Base-by-base conservation (phyloP, 306 rosid species). In the Senna siamea region DNA sequence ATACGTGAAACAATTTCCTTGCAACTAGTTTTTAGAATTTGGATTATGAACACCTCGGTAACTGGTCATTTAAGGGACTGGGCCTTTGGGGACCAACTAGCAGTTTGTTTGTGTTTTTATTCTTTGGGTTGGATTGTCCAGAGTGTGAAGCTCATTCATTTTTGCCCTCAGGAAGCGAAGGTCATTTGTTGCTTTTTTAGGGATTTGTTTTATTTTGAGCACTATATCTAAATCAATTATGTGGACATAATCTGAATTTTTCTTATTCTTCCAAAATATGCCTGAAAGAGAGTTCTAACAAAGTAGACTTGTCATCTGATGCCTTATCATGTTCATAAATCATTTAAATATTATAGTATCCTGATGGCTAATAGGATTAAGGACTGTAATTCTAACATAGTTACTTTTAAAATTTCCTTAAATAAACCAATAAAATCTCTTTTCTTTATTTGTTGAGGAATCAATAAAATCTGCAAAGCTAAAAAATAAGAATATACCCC, bases 131-230 rank as follows among this genome's bases (percentile, higher is more conserved):
- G 22, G 44, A 19, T 44, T 34, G 37, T 53, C 26, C 2, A 22
- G n/a, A 2, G 15, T n/a, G 38, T 59, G 72, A 76, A 47, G 50
- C 43, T 48, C 0, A 35, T 30, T 70, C 57, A 52, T 38, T 53
- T 41, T 52, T 62, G 11, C 58, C 37, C 43, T 54, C 18, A 22
- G 72, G 62, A 63, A 72, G 62, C 51, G 26, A 22, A 78, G 35
- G 15, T 22, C 2, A 23, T 22, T 23, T 55, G 57, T 55, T 55
- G 15, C 35, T 4, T 20, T 55, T 55, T 10, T 9, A 10, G n/a
- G 37, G 37, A 26, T 11, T 41, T 9, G 11, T 55, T 55, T 23
- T 52, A 9, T 9, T 50, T 17, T 50, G 55, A 50, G 9, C 20
- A 18, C 30, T 10, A 12, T 10, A 4, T 22, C 61, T 11, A 55